Conservation (phyloP, 177 flowering plant species). For the Telopea speciosissima region DNA sequence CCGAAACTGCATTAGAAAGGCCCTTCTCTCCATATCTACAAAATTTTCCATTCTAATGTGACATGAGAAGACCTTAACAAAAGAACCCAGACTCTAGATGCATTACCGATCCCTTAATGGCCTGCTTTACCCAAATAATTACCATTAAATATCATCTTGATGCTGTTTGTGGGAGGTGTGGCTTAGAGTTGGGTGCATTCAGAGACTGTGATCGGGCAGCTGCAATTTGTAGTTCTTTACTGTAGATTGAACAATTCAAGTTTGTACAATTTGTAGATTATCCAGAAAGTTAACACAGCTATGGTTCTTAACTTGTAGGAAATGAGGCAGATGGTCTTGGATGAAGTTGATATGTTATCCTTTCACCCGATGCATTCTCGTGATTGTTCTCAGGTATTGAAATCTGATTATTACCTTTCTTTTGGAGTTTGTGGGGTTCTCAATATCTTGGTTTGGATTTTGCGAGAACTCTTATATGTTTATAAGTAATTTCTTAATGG, state of each 20-base stretch:
- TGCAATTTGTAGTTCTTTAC: background rate
- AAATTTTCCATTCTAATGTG: no score
- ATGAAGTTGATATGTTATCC: slow-evolving; percentile 53
- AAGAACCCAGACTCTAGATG: no score
- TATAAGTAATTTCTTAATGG: background rate
- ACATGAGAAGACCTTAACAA: no score
- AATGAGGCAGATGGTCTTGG: slow-evolving; percentile 69
- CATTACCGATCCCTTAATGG: no score
- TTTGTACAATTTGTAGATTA: background rate
- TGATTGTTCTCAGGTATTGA: slow-evolving; percentile 84
- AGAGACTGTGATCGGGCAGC: no score
- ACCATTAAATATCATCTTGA: no score
- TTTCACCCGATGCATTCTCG: slow-evolving; percentile 79
- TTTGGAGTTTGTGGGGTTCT: background rate
- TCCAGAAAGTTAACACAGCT: slow-evolving; percentile 10
- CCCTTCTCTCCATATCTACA: no score
- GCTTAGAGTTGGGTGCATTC: no score
- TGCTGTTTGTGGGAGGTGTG: no score
- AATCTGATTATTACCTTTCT: background rate
- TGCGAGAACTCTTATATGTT: background rate
- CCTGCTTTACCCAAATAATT: no score
- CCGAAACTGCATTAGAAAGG: no score
- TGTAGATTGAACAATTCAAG: background rate
- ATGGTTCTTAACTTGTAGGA: slow-evolving; percentile 38
- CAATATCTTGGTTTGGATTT: background rate